Percentiles rank a stretch among this genome's conserved stretches.
Conservation (phyloP, 305 asterid species). For the Rubia occidens region DNA sequence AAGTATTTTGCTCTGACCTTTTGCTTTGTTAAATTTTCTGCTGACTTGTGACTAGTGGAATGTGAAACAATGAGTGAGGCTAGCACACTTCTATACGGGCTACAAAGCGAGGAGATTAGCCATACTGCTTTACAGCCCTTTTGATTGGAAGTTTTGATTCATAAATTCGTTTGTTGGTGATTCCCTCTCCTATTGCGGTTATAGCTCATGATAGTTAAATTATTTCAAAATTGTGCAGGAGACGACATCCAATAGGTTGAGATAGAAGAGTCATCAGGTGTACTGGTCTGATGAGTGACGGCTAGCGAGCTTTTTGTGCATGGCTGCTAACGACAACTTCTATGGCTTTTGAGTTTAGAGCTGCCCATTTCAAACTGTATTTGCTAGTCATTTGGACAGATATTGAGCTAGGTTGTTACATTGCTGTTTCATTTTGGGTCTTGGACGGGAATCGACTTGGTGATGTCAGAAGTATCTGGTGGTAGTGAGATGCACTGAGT, state of each 20-base stretch:
- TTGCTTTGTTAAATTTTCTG: background rate
- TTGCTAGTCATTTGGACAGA: conserved; percentile 17
- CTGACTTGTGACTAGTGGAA: background rate
- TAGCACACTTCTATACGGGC: background rate
- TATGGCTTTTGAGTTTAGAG: conserved; percentile 22
- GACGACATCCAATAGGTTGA: conserved; percentile 55
- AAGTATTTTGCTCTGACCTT: no score
- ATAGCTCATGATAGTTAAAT: conserved; percentile 4
- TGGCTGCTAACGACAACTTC: conserved; percentile 20
- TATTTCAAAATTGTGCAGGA: conserved; percentile 35
- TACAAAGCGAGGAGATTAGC: background rate
- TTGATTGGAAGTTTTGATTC: background rate
- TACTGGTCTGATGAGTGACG: conserved; percentile 22
- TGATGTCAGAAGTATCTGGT: conserved; percentile 11
- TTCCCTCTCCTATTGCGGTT: background rate
- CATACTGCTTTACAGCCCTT: background rate
- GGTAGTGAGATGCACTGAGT: conserved; percentile 2
- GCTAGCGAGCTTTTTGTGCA: conserved; percentile 27
- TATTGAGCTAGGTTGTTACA: conserved; percentile 13
- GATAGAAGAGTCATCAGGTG: conserved; percentile 18
- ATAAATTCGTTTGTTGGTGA: background rate
- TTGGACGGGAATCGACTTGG: conserved; percentile 8
- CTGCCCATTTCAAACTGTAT: conserved; percentile 16
- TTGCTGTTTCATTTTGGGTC: conserved; percentile 19
- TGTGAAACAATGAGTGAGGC: background rate